Evolutionary conservation across 2,329 filamentous ascomycete species (phyloP), one percentile per base, ranked within the genome.

Genomic region (Blastomyces parvus): DNA sequence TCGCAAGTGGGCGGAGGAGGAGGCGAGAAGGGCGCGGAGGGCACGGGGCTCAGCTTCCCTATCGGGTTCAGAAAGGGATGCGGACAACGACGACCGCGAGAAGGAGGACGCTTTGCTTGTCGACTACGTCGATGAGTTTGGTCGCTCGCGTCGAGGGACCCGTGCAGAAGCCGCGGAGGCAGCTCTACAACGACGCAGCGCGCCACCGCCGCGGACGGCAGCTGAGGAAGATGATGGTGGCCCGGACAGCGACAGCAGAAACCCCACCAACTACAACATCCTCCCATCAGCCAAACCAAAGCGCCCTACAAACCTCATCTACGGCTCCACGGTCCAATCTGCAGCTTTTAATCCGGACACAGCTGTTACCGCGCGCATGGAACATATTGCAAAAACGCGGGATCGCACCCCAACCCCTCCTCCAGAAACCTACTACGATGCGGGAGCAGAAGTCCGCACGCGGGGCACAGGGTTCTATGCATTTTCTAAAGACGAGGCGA

Each of bases 401-500:
- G 91, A 97, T 77, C 83, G 87, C 63, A 88, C 86, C 69, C 81
- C 87, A 60, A 96, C 92, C 59, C 91, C 92, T 61, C 92, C 91
- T 6, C 85, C 87, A 8, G 84, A 88, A 69, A 81, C 82, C 70
- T 93, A 97, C 77, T 99, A 97, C 76, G 89, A 97, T 74, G 90
- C 90, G 0, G 84, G 84, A 65, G 83, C 83, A 65, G 94, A 99
- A 81, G 86, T 96, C 59, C 82, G 94, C 65, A 90, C 86, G 55
- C 93, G 94, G 70, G 94, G 94, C 3, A 90, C 89, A 0, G 94
- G 90, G 0, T 99, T 97, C 77, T 97, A 91, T 78, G 86, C 88
- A 63, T 97, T 99, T 73, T 90, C 88, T 64, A 84, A 83, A 67
- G 88, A 96, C 74, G 86, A 88, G 71, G 86, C 83, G 67, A 80